Conservation (phyloP, 1,284 basidiomycete species). For the Thelephora terrestris region DNA sequence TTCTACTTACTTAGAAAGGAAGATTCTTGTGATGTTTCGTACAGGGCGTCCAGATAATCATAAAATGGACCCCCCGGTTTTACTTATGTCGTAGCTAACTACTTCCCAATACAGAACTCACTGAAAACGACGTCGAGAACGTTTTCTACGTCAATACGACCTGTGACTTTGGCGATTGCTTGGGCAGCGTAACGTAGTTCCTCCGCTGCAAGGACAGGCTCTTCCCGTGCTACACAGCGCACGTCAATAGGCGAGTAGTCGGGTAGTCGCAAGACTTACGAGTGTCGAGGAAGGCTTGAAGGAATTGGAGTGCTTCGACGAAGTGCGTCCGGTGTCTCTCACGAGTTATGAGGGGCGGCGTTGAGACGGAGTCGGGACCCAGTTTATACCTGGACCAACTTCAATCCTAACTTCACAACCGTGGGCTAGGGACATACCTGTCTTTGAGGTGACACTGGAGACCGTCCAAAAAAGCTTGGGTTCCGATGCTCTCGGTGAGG, state of each 20-base stretch:
- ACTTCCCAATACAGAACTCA: slow-evolving; percentile 84
- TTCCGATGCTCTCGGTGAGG: slow-evolving; percentile 48
- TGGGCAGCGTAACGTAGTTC: slow-evolving; percentile 77
- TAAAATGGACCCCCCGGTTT: neutral
- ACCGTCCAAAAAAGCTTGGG: slow-evolving; percentile 43
- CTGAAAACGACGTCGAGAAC: slow-evolving; percentile 73
- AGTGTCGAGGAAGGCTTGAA: slow-evolving; percentile 56
- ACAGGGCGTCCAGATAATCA: neutral
- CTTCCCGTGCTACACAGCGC: slow-evolving; percentile 29
- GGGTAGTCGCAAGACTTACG: slow-evolving; percentile 28
- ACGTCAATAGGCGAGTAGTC: slow-evolving; percentile 3
- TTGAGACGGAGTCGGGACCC: slow-evolving; percentile 10
- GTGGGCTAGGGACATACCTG: slow-evolving; percentile 14
- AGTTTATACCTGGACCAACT: neutral
- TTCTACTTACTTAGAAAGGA: no score
- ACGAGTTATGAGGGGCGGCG: slow-evolving; percentile 65
- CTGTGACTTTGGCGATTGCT: slow-evolving; percentile 73
- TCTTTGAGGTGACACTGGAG: slow-evolving; percentile 44
- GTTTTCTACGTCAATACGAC: slow-evolving; percentile 66
- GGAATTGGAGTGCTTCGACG: slow-evolving; percentile 49
- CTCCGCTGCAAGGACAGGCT: slow-evolving; percentile 75
- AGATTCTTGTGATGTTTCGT: no score
- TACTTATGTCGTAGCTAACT: neutral
- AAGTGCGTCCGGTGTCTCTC: slow-evolving; percentile 72
- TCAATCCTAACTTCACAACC: slow-evolving; percentile 1